These are phyloP conservation scores for Cucumis hystrix DNA, from an alignment of 306 rosid genomes.

Conservation along the genomic window DNA sequence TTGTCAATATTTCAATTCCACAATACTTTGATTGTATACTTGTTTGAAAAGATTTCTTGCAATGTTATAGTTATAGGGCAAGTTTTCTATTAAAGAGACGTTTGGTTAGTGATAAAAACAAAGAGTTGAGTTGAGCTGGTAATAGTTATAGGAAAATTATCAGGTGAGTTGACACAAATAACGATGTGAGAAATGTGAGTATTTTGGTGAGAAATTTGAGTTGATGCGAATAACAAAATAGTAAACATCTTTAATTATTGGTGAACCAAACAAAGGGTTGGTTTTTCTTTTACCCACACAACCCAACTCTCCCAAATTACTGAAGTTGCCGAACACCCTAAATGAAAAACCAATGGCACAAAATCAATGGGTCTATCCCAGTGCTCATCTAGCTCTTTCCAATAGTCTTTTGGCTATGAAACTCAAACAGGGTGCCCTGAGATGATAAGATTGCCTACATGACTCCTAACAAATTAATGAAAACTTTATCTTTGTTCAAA, in stretches of 20 bases:
- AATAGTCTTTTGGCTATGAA: not conserved
- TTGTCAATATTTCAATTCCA: not conserved
- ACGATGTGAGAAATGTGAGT: too few relatives aligned
- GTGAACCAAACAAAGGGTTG: too few relatives aligned
- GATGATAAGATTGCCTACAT: not conserved
- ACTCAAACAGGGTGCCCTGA: not conserved
- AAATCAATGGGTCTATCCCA: not conserved
- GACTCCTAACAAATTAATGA: not conserved
- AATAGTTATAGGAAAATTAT: too few relatives aligned
- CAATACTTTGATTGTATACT: not conserved
- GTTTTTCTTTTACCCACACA: too few relatives aligned
- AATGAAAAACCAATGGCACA: not conserved
- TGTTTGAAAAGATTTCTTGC: not conserved
- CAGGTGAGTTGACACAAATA: too few relatives aligned
- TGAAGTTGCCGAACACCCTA: too few relatives aligned
- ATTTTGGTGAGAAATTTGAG: too few relatives aligned
- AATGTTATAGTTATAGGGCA: not conserved
- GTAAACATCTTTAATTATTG: too few relatives aligned
- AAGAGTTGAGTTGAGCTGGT: too few relatives aligned
- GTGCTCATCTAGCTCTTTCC: not conserved
- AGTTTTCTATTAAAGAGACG: not conserved
- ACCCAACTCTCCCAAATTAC: too few relatives aligned
- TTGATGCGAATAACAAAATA: too few relatives aligned
- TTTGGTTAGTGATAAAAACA: too few relatives aligned
- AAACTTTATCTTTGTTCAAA: not conserved